A percentile compares a stretch with the other conserved stretches of the same genome.
phyloP scores from a whole-genome alignment of 805 yeast genomes.

The Starmerella etchellsii region DNA sequence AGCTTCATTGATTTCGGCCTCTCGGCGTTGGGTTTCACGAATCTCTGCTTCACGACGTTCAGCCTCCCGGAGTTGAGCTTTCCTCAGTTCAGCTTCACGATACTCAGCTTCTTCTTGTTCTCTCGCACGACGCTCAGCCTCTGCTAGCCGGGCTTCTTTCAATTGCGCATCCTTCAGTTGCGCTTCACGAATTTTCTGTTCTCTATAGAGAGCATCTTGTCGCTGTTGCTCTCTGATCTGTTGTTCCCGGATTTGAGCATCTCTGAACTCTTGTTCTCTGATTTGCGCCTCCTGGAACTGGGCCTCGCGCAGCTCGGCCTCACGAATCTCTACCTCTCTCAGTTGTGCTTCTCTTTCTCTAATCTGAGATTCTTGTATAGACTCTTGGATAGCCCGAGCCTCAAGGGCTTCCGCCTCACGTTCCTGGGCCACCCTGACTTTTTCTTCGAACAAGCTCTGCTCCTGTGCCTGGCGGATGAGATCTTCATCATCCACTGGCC shows the following conservation, averaged over 20 bases:
- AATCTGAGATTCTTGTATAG: not conserved
- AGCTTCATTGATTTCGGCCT: not conserved
- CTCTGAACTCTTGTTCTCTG: too few relatives aligned
- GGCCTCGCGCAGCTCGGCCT: not conserved
- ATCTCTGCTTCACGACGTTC: not conserved
- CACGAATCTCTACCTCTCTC: too few relatives aligned
- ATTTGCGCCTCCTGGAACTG: conserved; percentile 1
- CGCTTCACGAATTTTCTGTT: too few relatives aligned
- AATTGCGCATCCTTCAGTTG: too few relatives aligned
- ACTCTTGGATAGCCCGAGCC: not conserved
- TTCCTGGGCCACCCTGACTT: not conserved
- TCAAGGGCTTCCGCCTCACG: not conserved
- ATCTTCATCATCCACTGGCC: not conserved
- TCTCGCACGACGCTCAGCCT: not conserved
- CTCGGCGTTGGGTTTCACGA: not conserved
- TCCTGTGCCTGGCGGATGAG: not conserved
- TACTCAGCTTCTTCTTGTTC: not conserved
- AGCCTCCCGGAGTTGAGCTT: too few relatives aligned
- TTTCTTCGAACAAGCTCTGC: not conserved
- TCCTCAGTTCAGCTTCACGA: not conserved
- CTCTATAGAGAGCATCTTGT: too few relatives aligned
- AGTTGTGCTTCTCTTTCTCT: too few relatives aligned
- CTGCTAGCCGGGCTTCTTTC: too few relatives aligned
- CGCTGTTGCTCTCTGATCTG: conserved; percentile 3
- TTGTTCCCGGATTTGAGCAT: not conserved